Conservation (phyloP, 2,329 filamentous ascomycete species). For the Fusarium sp. region DNA sequence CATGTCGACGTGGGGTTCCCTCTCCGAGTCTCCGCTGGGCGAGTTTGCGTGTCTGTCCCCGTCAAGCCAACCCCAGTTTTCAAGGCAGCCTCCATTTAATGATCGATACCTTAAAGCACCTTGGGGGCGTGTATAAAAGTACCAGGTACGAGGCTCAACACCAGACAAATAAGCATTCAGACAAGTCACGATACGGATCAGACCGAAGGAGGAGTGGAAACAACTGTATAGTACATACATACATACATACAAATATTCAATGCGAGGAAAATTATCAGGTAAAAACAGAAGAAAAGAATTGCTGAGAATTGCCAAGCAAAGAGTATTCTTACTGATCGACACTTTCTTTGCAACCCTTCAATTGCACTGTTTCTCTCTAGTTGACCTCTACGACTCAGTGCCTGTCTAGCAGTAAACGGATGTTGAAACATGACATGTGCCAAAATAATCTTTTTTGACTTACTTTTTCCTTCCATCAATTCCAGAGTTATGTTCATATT, state of each 20-base stretch:
- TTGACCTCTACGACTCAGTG: background rate
- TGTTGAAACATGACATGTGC: background rate
- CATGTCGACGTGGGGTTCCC: constrained; percentile 32
- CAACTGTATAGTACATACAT: constrained; percentile 5
- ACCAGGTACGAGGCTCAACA: constrained; percentile 16
- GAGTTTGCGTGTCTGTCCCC: constrained; percentile 2
- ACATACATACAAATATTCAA: background rate
- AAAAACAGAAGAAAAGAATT: background rate
- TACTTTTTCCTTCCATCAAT: constrained; percentile 4
- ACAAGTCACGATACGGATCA: constrained; percentile 31
- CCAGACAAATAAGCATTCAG: constrained; percentile 12
- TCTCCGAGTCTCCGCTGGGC: constrained; percentile 1
- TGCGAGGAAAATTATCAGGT: background rate
- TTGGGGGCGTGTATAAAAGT: constrained; percentile 21
- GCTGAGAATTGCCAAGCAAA: background rate
- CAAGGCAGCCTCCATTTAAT: constrained; percentile 10
- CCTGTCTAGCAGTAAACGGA: background rate
- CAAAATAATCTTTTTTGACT: background rate
- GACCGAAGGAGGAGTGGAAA: constrained; percentile 27
- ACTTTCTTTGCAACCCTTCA: background rate
- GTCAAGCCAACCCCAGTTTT: constrained; percentile 29
- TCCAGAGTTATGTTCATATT: constrained; percentile 27
- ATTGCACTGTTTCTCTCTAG: background rate
- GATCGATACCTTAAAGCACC: constrained; percentile 7
- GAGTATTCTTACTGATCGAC: constrained; percentile 12